Conservation (phyloP, 768 basidiomycete species). For the Hericium rajendrae region DNA sequence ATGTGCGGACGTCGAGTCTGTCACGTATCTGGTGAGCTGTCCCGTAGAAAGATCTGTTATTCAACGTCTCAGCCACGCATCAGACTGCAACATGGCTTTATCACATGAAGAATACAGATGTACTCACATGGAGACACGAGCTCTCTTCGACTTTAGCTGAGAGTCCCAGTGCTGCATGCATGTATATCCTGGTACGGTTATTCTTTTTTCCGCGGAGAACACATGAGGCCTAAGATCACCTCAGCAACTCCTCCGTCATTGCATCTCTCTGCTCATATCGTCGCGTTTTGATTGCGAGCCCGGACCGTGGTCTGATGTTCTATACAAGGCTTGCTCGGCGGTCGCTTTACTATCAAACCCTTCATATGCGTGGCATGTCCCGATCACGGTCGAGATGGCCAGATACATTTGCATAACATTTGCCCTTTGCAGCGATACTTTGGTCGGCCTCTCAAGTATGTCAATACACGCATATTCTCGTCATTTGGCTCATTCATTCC, state of each 20-base stretch:
- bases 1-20: slow-evolving; percentile 36
- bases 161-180: slow-evolving; percentile 1
- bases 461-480: neutral
- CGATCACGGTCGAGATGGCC: neutral
- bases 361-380: slow-evolving; percentile 4
- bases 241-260: neutral
- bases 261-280: neutral
- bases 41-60: neutral
- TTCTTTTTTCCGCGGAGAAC: neutral
- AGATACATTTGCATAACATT: slow-evolving; percentile 5
- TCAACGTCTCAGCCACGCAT: neutral
- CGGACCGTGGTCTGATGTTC: neutral
- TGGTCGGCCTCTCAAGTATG: neutral
- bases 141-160: slow-evolving; percentile 8
- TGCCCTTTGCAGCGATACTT: neutral
- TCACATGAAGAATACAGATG: slow-evolving; percentile 20
- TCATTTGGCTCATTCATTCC: neutral
- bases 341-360: slow-evolving; percentile 7
- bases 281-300: neutral
- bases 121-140: slow-evolving; percentile 10
- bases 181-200: slow-evolving; percentile 9
- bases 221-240: neutral
- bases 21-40: slow-evolving; percentile 35
- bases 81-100: slow-evolving; percentile 49
- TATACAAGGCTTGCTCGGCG: slow-evolving; percentile 11